Evolutionary conservation across 2,329 filamentous ascomycete species (phyloP).

Genomic region (Colletotrichum viniferum): DNA sequence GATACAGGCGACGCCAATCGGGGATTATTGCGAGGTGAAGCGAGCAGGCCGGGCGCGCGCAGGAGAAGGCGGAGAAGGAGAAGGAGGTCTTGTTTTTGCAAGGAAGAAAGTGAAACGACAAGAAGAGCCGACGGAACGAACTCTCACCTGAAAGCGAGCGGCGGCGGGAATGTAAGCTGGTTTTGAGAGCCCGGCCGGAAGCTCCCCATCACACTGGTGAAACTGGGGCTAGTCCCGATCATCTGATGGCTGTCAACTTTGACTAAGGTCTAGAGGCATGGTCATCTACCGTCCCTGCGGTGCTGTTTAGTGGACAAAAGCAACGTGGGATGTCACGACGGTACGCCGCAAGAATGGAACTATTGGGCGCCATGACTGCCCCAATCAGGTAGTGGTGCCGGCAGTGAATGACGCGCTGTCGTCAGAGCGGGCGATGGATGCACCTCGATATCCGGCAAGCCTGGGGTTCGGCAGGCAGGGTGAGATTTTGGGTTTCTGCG

Average conservation of each 20-base stretch:
- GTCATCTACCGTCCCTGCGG: conserved; percentile 16
- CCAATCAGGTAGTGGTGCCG: conserved; percentile 8
- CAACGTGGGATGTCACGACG: conserved; percentile 15
- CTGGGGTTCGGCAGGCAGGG: neutral
- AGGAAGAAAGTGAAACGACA: conserved; percentile 19
- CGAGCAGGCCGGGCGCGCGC: neutral
- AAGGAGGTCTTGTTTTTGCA: neutral
- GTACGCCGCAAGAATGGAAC: conserved; percentile 14
- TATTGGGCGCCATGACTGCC: conserved; percentile 21
- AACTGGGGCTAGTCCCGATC: conserved; percentile 21
- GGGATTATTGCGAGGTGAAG: neutral
- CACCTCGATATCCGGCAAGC: conserved; percentile 4
- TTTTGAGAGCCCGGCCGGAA: conserved; percentile 18
- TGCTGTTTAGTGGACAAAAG: conserved; percentile 17
- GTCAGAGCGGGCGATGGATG: conserved; percentile 15
- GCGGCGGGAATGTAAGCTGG: conserved; percentile 12
- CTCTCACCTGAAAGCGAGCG: neutral
- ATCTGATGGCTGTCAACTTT: conserved; percentile 17
- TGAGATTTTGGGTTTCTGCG: neutral
- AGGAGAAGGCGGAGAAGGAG: neutral
- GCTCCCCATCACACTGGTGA: conserved; percentile 16
- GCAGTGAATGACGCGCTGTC: conserved; percentile 11
- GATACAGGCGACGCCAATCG: neutral
- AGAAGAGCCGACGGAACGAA: neutral
- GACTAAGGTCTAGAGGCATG: conserved; percentile 5